Percentiles rank a stretch among this genome's conserved stretches.
Conservation (phyloP, 179 eudicot genomes). For the Heliamphora ciliata region DNA sequence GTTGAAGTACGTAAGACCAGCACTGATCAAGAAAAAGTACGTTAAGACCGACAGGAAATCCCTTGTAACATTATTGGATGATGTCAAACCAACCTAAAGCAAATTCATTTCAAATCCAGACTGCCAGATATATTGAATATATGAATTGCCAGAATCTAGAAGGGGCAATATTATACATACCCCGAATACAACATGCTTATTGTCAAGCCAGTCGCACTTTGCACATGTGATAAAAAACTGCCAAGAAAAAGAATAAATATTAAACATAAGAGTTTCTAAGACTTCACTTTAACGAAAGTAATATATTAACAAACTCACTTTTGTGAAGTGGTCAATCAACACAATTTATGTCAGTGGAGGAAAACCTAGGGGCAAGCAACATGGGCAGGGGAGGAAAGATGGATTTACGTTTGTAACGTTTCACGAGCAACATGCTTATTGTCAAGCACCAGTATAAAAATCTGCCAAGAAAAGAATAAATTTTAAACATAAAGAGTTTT, state of each 20-base stretch:
- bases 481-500: no score
- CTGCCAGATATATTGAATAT: neutral
- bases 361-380: neutral
- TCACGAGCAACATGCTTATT: no score
- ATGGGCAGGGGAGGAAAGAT: neutral
- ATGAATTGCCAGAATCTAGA: neutral
- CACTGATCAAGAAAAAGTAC: no score
- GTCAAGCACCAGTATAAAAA: no score
- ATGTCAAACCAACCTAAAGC: neutral
- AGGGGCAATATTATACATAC: constrained; percentile 33
- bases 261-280: neutral
- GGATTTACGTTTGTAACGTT: neutral
- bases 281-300: neutral
- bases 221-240: constrained; percentile 91
- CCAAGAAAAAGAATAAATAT: constrained; percentile 20
- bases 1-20: neutral
- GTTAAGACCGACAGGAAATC: neutral
- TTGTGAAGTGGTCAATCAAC: neutral
- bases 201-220: constrained; percentile 95
- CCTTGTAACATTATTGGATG: neutral
- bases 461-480: no score
- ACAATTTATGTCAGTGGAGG: neutral
- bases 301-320: neutral
- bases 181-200: constrained; percentile 97
- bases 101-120: neutral